Evolutionary conservation across 1,284 basidiomycete genomes (phyloP).

Genomic region (Apiotrichum domesticum): DNA sequence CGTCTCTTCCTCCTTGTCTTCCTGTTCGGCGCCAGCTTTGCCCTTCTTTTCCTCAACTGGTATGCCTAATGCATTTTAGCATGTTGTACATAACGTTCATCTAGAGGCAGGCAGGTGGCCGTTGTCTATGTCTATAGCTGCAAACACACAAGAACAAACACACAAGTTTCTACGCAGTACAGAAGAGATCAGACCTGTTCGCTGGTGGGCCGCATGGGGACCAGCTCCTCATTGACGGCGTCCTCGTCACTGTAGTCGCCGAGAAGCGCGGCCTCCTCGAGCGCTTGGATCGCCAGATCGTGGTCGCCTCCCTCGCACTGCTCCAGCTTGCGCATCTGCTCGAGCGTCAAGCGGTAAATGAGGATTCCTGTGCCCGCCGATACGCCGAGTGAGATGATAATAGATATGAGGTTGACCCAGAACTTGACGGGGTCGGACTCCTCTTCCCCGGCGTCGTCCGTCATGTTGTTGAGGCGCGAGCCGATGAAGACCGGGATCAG

Average conservation of each 20-base stretch:
- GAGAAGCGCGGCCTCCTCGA: constrained; percentile 33
- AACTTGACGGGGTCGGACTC: constrained; percentile 33
- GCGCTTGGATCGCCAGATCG: constrained; percentile 27
- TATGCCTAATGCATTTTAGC: constrained; percentile 29
- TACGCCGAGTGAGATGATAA: constrained; percentile 28
- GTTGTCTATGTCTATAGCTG: no score
- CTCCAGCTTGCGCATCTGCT: constrained; percentile 38
- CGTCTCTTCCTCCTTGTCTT: constrained; percentile 52
- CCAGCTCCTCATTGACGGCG: constrained; percentile 18
- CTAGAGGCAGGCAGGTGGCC: no score
- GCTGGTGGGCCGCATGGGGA: background rate
- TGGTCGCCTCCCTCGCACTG: constrained; percentile 17
- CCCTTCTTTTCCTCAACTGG: constrained; percentile 54
- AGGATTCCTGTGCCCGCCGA: constrained; percentile 36
- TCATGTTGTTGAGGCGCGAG: constrained; percentile 39
- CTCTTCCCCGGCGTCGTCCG: constrained; percentile 24
- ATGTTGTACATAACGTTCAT: constrained; percentile 1
- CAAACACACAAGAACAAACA: no score
- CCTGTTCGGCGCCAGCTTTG: constrained; percentile 51
- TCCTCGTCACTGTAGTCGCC: constrained; percentile 28
- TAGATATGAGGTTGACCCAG: constrained; percentile 44
- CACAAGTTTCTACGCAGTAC: no score
- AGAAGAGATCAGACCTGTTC: background rate
- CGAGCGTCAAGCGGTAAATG: constrained; percentile 44
- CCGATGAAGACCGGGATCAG: constrained; percentile 46